Evolutionary conservation across 352 stramenopile genomes (phyloP).

Genomic region (Globisporangium barbulae): DNA sequence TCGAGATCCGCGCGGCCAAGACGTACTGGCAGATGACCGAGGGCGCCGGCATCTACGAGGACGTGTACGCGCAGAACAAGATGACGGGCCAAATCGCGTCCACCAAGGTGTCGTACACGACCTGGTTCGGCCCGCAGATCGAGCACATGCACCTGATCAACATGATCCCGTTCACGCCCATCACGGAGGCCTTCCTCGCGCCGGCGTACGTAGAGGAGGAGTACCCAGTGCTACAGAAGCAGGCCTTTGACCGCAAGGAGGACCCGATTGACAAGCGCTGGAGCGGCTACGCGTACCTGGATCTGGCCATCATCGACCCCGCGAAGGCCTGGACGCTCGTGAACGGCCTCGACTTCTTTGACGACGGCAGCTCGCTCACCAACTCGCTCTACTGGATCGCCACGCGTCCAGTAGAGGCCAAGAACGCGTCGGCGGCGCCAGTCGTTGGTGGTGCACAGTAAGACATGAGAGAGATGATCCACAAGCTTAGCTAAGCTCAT

Average conservation of each 20-base stretch:
- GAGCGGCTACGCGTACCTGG: conserved; percentile 83
- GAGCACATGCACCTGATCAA: conserved; percentile 91
- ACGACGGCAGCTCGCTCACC: conserved; percentile 84
- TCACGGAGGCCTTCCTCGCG: conserved; percentile 71
- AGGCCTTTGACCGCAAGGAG: conserved; percentile 56
- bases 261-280: conserved; percentile 76
- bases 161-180: conserved; percentile 90
- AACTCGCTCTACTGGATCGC: conserved; percentile 91
- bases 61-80: conserved; percentile 71
- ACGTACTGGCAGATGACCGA: conserved; percentile 96
- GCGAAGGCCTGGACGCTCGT: conserved; percentile 63
- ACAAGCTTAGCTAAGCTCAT: too few species aligned
- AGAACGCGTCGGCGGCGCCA: conserved; percentile 1
- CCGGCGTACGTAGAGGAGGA: conserved; percentile 71
- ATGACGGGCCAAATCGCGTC: conserved; percentile 79
- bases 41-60: conserved; percentile 59
- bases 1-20: conserved; percentile 92
- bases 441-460: not conserved
- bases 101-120: conserved; percentile 85
- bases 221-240: conserved; percentile 70
- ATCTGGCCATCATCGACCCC: conserved; percentile 80
- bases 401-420: conserved; percentile 37
- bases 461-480: not conserved
- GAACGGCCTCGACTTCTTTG: conserved; percentile 68
- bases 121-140: conserved; percentile 81